Evolutionary conservation across 169 alveolate species (phyloP).

Genomic region (Plasmodium gaboni): DNA sequence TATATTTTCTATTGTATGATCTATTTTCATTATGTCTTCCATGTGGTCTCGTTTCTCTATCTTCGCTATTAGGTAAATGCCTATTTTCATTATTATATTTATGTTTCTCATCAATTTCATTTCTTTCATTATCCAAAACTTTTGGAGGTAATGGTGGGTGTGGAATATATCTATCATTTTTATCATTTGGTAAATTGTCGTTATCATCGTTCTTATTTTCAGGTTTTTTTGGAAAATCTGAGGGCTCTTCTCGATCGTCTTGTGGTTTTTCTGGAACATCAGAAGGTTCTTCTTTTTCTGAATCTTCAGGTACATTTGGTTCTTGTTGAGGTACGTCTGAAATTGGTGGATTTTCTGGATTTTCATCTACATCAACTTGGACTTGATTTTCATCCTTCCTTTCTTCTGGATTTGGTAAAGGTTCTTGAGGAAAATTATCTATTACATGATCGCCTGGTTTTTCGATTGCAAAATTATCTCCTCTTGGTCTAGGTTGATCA

Average conservation of each 20-base stretch:
- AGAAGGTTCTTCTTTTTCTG: not conserved
- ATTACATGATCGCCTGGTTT: constrained; percentile 14
- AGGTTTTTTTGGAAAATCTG: constrained; percentile 6
- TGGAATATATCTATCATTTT: not conserved
- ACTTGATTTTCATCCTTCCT: not conserved
- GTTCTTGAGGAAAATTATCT: constrained; percentile 17
- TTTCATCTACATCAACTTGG: not conserved
- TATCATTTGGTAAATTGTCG: not conserved
- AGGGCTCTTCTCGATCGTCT: not conserved
- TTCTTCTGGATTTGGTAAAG: not conserved
- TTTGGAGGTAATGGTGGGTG: not conserved
- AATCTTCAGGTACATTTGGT: not conserved
- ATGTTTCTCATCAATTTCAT: not conserved
- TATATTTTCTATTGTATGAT: not conserved
- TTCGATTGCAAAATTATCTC: not conserved
- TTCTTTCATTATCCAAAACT: not conserved
- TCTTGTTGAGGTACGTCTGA: not conserved
- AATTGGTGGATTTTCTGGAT: not conserved
- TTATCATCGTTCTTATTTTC: not conserved
- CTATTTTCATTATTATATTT: not conserved
- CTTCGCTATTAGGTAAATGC: not conserved
- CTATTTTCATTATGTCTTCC: not conserved
- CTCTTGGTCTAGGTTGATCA: constrained; percentile 11
- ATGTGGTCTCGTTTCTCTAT: constrained; percentile 5
- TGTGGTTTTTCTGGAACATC: constrained; percentile 36